These are phyloP conservation scores for Coemansia sp. DNA, from an alignment of 192 early-diverging fungal species.

Conservation along the genomic window DNA sequence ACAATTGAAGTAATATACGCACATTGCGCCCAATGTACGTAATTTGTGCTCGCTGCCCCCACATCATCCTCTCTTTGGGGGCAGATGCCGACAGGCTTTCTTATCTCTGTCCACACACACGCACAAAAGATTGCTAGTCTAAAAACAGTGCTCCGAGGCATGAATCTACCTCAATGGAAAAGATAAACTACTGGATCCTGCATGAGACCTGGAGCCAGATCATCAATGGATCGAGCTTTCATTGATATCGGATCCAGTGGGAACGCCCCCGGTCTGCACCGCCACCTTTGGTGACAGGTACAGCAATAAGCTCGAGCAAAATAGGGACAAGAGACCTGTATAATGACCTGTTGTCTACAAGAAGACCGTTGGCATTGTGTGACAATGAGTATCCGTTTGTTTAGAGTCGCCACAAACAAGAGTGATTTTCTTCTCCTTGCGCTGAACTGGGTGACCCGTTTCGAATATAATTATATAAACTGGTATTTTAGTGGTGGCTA, in stretches of 20 bases:
- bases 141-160: background rate
- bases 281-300: background rate
- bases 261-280: background rate
- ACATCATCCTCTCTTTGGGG: background rate
- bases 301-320: background rate
- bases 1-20: background rate
- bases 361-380: background rate
- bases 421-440: background rate
- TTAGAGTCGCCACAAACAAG: background rate
- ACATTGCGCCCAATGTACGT: background rate
- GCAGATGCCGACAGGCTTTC: background rate
- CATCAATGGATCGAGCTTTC: background rate
- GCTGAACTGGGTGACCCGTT: background rate
- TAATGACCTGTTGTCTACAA: background rate
- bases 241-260: background rate
- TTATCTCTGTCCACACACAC: background rate
- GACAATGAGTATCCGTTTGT: background rate
- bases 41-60: background rate
- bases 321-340: too few relatives aligned
- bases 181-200: background rate
- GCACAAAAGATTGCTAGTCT: background rate
- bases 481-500: background rate
- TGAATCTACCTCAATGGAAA: background rate
- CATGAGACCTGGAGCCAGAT: too few relatives aligned
- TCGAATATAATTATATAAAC: background rate